phyloP scores from a whole-genome alignment of 805 yeast genomes.

The Ogataea methanolica region DNA sequence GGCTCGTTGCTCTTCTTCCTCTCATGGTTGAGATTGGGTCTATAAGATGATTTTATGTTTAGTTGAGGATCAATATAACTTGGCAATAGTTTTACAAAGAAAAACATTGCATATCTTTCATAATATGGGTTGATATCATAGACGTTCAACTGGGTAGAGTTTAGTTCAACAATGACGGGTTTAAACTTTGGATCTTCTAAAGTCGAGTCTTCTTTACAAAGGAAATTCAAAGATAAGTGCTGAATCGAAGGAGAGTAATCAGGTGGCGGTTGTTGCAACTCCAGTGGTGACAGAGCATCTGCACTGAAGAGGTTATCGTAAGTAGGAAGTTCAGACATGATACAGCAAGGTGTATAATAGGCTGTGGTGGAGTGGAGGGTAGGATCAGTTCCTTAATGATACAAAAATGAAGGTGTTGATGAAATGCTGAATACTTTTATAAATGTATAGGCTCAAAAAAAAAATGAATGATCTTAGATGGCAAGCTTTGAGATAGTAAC shows the following conservation, averaged over 20 bases:
- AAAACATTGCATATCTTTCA: constrained; percentile 13
- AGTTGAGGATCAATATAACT: constrained; percentile 24
- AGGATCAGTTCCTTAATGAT: too few species aligned
- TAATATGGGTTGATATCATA: constrained; percentile 14
- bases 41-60: constrained; percentile 17
- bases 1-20: background rate
- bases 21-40: background rate
- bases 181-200: constrained; percentile 3
- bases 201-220: constrained; percentile 9
- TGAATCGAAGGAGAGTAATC: constrained; percentile 22
- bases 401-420: too few species aligned
- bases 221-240: constrained; percentile 22
- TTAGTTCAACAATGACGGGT: constrained; percentile 27
- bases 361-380: too few species aligned
- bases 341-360: too few species aligned
- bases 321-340: too few species aligned
- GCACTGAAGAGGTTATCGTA: too few species aligned
- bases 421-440: too few species aligned
- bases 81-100: constrained; percentile 20
- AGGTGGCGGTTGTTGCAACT: constrained; percentile 8
- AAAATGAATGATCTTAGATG: too few species aligned
- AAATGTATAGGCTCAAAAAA: too few species aligned
- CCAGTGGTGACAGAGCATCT: too few species aligned
- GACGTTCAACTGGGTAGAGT: constrained; percentile 29
- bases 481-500: too few species aligned